Conservation (phyloP, 2,329 filamentous ascomycete species). For the Fusarium miscanthi region DNA sequence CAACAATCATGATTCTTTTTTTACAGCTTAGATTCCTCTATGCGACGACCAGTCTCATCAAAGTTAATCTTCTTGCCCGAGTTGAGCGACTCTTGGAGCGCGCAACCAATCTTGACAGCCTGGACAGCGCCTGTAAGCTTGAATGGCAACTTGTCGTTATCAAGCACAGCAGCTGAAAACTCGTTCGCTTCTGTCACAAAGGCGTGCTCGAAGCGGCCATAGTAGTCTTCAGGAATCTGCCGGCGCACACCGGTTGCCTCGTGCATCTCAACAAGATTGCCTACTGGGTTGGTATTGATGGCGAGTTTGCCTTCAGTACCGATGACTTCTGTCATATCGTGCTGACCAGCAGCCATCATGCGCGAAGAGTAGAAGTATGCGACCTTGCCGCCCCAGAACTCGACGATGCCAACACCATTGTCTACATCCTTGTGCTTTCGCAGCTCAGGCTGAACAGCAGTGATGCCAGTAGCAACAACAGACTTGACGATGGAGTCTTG, state of each 20-base stretch:
- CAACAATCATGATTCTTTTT: neutral
- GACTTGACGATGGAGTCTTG: conserved; percentile 49
- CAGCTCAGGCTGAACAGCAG: conserved; percentile 48
- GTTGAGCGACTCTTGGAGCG: conserved; percentile 68
- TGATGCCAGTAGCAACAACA: conserved; percentile 48
- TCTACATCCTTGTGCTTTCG: conserved; percentile 49
- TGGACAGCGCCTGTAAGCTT: conserved; percentile 68
- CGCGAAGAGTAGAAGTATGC: conserved; percentile 73
- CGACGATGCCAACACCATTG: conserved; percentile 64
- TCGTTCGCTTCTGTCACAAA: conserved; percentile 73
- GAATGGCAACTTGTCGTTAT: conserved; percentile 66
- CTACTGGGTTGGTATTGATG: conserved; percentile 68
- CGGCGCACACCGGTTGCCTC: conserved; percentile 61
- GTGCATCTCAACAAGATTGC: conserved; percentile 66
- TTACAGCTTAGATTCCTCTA: conserved; percentile 40
- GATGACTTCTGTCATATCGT: conserved; percentile 75
- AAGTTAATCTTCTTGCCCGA: conserved; percentile 69
- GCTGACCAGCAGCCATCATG: conserved; percentile 78
- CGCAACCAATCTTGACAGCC: conserved; percentile 70
- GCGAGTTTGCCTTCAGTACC: conserved; percentile 73
- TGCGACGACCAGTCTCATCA: conserved; percentile 55
- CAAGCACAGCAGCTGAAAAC: conserved; percentile 69
- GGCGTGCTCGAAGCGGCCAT: conserved; percentile 70
- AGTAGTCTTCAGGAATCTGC: conserved; percentile 71
- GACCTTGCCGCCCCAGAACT: conserved; percentile 73